Percentiles rank a stretch among this genome's conserved stretches.
Conservation (phyloP, 2,329 filamentous ascomycete genomes). For the Verticillium nubilum region DNA sequence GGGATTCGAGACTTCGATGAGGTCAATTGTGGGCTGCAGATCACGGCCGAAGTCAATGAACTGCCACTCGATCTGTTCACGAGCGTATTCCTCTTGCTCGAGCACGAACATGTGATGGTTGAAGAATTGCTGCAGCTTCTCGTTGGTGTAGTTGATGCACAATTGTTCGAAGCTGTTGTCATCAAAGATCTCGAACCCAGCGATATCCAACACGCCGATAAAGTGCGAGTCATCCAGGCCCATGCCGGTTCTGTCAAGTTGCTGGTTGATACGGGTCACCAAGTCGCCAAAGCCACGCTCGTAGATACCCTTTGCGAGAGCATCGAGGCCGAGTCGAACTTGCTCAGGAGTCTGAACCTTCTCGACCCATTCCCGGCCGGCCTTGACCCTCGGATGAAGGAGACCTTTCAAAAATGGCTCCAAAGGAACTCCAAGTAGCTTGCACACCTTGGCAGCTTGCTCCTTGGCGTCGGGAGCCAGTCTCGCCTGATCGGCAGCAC, state of each 20-base stretch:
- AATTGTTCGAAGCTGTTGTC: conserved; percentile 98
- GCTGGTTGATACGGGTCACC: conserved; percentile 84
- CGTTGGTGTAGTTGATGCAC: conserved; percentile 99
- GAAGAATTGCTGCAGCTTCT: conserved; percentile 98
- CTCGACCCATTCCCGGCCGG: conserved; percentile 95
- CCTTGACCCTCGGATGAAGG: conserved; percentile 89
- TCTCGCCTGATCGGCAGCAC: conserved; percentile 84
- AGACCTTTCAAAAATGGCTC: conserved; percentile 86
- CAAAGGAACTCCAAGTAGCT: conserved; percentile 74
- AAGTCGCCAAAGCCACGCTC: conserved; percentile 93
- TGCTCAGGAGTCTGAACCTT: conserved; percentile 98
- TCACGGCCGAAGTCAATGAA: conserved; percentile 99
- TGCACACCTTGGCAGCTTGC: conserved; percentile 73
- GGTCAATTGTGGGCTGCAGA: conserved; percentile 92
- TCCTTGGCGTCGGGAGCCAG: conserved; percentile 69
- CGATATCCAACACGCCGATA: conserved; percentile 97
- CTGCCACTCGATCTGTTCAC: conserved; percentile 98
- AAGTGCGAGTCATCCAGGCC: conserved; percentile 86
- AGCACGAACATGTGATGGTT: conserved; percentile 99
- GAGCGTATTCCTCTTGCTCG: conserved; percentile 95
- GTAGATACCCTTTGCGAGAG: conserved; percentile 94
- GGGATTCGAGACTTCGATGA: conserved; percentile 92
- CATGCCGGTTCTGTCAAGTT: conserved; percentile 81
- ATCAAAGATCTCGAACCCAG: conserved; percentile 98
- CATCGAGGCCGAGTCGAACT: conserved; percentile 83